Conservation (phyloP, 345 rosid genomes). For the Melastoma malabathricum region DNA sequence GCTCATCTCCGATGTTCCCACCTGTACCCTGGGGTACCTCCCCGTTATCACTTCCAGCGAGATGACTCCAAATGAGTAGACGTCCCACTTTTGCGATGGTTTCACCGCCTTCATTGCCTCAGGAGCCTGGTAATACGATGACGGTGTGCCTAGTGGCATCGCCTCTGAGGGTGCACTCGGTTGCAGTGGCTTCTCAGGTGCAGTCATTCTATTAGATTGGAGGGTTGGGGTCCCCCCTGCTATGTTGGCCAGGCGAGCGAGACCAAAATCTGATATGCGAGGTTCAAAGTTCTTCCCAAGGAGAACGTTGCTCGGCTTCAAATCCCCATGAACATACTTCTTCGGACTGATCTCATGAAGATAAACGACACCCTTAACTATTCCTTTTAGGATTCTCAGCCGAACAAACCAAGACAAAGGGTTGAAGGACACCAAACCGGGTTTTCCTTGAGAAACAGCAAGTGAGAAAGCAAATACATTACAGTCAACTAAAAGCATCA, state of each 20-base stretch:
- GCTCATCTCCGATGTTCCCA: slow-evolving; percentile 56
- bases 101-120: slow-evolving; percentile 72
- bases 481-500: neutral
- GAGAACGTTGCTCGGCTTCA: slow-evolving; percentile 73
- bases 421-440: slow-evolving; percentile 45
- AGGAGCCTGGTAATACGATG: slow-evolving; percentile 74
- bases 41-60: slow-evolving; percentile 74
- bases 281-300: slow-evolving; percentile 78
- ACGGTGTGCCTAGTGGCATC: slow-evolving; percentile 33
- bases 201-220: slow-evolving; percentile 42
- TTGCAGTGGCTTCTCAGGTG: slow-evolving; percentile 34
- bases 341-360: slow-evolving; percentile 87
- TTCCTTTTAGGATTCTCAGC: slow-evolving; percentile 57
- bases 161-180: slow-evolving; percentile 48
- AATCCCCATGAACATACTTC: slow-evolving; percentile 88
- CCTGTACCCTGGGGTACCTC: slow-evolving; percentile 36
- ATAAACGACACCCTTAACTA: slow-evolving; percentile 69
- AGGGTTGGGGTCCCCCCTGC: slow-evolving; percentile 76
- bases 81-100: slow-evolving; percentile 98
- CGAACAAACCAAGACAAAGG: slow-evolving; percentile 67
- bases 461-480: slow-evolving; percentile 1
- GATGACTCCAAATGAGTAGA: slow-evolving; percentile 81
- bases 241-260: slow-evolving; percentile 77
- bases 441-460: slow-evolving; percentile 42
- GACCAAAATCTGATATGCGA: slow-evolving; percentile 75